Evolutionary conservation across 2,329 filamentous ascomycete species (phyloP).

Genomic region (Aspergillus tubingensis): DNA sequence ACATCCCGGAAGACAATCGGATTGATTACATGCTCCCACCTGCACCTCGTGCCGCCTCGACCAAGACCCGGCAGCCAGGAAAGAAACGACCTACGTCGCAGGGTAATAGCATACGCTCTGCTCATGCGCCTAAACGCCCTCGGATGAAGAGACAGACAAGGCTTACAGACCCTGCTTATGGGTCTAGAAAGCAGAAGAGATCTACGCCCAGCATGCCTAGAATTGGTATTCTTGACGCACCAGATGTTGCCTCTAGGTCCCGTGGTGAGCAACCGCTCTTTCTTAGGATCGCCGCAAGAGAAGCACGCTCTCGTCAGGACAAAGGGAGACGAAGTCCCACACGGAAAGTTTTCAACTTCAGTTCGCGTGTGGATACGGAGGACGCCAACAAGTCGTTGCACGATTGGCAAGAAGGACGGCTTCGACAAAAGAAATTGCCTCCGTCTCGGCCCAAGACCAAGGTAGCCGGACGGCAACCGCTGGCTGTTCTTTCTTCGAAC

Average conservation of each 20-base stretch:
- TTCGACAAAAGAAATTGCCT: slow-evolving; percentile 33
- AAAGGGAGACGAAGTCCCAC: slow-evolving; percentile 54
- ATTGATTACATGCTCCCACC: slow-evolving; percentile 46
- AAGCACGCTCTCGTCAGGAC: slow-evolving; percentile 51
- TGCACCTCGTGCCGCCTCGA: slow-evolving; percentile 24
- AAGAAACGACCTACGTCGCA: slow-evolving; percentile 21
- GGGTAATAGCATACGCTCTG: slow-evolving; percentile 3
- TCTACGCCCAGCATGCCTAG: slow-evolving; percentile 26
- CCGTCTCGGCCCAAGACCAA: slow-evolving; percentile 15
- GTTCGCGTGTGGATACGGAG: slow-evolving; percentile 55
- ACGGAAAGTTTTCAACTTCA: slow-evolving; percentile 55
- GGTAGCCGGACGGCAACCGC: slow-evolving; percentile 26
- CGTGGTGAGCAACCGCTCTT: slow-evolving; percentile 52
- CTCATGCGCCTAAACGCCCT: slow-evolving; percentile 24
- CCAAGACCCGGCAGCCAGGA: slow-evolving; percentile 20
- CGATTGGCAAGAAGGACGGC: slow-evolving; percentile 54
- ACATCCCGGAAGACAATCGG: slow-evolving; percentile 45
- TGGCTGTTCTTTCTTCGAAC: slow-evolving; percentile 24
- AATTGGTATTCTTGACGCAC: slow-evolving; percentile 56
- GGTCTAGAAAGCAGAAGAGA: slow-evolving; percentile 25
- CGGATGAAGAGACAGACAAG: slow-evolving; percentile 37
- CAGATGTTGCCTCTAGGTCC: slow-evolving; percentile 33
- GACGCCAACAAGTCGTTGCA: slow-evolving; percentile 54
- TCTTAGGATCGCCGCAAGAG: slow-evolving; percentile 57
- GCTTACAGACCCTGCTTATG: slow-evolving; percentile 37